A percentile compares a stretch with the other conserved stretches of the same genome.
Evolutionary conservation across 768 basidiomycete genomes (phyloP).

Genomic region (Tylopilus vinaceipallidus): DNA sequence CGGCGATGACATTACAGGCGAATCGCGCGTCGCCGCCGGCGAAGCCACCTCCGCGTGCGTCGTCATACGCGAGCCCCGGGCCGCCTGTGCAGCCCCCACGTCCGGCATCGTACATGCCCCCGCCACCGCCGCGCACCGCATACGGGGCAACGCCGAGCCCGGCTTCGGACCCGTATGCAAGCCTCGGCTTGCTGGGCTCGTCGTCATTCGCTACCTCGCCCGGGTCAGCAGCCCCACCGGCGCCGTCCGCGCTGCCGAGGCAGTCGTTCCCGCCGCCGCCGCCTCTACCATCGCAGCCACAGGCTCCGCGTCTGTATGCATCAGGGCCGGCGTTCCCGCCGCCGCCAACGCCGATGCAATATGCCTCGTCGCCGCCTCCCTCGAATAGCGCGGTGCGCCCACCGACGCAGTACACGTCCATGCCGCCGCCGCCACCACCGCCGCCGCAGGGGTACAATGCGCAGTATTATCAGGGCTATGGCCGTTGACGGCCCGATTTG

Average conservation of each 20-base stretch:
- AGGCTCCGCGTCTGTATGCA: slow-evolving; percentile 20
- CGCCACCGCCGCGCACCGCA: slow-evolving; percentile 29
- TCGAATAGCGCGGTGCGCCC: slow-evolving; percentile 15
- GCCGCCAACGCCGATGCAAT: slow-evolving; percentile 29
- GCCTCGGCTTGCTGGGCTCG: slow-evolving; percentile 29
- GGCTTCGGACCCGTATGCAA: slow-evolving; percentile 37
- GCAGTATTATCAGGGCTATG: slow-evolving; percentile 33
- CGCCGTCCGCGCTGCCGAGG: slow-evolving; percentile 22
- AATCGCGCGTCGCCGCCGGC: slow-evolving; percentile 29
- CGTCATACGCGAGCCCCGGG: slow-evolving; percentile 21
- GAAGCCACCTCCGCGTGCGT: slow-evolving; percentile 29
- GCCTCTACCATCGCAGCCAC: slow-evolving; percentile 15
- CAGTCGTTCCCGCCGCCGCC: slow-evolving; percentile 23
- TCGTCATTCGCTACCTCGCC: slow-evolving; percentile 4
- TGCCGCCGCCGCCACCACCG: slow-evolving; percentile 35
- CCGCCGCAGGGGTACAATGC: slow-evolving; percentile 30
- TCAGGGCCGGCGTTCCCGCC: slow-evolving; percentile 24
- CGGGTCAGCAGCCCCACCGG: slow-evolving; percentile 19
- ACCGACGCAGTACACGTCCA: slow-evolving; percentile 26
- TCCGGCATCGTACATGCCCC: slow-evolving; percentile 14
- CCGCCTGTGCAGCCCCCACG: slow-evolving; percentile 22
- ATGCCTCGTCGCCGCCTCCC: slow-evolving; percentile 18
- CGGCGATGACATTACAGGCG: slow-evolving; percentile 50
- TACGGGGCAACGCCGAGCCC: slow-evolving; percentile 20
- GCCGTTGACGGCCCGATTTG: slow-evolving; percentile 15